Evolutionary conservation across 768 basidiomycete species (phyloP), one percentile per base, ranked within the genome.

Genomic region (Boletus sensibilis): DNA sequence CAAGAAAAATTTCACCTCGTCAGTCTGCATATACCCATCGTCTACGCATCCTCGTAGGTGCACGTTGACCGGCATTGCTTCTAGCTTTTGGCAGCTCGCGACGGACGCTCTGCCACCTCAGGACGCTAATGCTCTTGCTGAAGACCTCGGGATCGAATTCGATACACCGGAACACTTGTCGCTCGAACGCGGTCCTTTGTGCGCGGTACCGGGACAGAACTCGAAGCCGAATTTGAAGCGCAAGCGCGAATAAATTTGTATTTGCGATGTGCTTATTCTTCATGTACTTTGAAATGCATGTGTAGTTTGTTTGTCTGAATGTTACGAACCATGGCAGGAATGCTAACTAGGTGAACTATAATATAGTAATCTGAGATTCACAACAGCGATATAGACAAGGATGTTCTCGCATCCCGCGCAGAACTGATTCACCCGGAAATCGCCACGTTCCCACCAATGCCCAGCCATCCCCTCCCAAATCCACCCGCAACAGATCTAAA

Each of bases 101-200:
- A 84, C 85, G 5, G 92, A 94, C 50, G 68, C 82, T 10, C 70
- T 91, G 4, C 67, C 86, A 4, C 85, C 88, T 39, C 82, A 84
- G 66, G 86, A 92, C 46, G 81, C 85, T 0, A 62, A 72, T 11
- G 75, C 72, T 39, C 84, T 94, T 11, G 82, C 81, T 21, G 94
- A 95, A 67, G 85, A 88, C 52, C 82, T 94, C 34, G 93, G 92
- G 2, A 83, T 95, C 56, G 90, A 91, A 67, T 74, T 76, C 39
- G 94, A 96, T 64, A 84, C 88, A 12, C 64, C 78, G 4, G 93
- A 94, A 70, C 90, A 92, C 61, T 60, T 62, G 35, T 74, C 72
- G 25, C 71, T 95, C 29, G 93, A 94, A 71, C 75, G 77, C 39
- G 79, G 86, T 5, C 68, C 82, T 50, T 74, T 93, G 27, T 90